phyloP scores from a whole-genome alignment of 1,284 basidiomycete species.

The Ganoderma boninense region DNA sequence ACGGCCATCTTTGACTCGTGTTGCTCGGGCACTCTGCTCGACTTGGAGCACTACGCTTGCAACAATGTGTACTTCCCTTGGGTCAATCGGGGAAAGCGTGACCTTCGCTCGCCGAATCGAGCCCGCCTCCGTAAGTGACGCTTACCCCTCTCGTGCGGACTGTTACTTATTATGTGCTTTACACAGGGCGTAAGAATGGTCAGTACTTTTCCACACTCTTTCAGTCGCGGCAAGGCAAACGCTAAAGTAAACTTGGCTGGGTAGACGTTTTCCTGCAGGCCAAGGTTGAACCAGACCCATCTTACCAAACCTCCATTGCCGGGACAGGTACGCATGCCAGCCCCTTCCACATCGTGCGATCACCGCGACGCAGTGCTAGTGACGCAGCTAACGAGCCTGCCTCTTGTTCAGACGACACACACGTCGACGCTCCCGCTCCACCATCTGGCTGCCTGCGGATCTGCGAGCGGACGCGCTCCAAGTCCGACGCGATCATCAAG shows the following conservation, averaged over 20 bases:
- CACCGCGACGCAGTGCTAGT: no score
- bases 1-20: constrained; percentile 58
- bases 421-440: neutral
- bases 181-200: neutral
- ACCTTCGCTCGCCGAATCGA: neutral
- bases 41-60: constrained; percentile 53
- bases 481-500: constrained; percentile 1
- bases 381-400: neutral
- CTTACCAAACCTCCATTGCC: neutral
- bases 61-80: constrained; percentile 56
- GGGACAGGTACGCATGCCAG: neutral
- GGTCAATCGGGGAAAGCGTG: constrained; percentile 50
- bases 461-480: constrained; percentile 13
- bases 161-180: no score
- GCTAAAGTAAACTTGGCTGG: neutral
- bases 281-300: neutral
- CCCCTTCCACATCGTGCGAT: neutral
- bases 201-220: neutral
- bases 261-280: neutral
- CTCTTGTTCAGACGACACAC: neutral
- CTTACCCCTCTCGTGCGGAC: no score
- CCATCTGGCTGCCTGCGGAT: constrained; percentile 2
- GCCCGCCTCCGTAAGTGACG: neutral
- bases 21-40: constrained; percentile 54
- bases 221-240: no score